Base-by-base conservation (phyloP, 441 rosid genomes). In the Breynia disticha region DNA sequence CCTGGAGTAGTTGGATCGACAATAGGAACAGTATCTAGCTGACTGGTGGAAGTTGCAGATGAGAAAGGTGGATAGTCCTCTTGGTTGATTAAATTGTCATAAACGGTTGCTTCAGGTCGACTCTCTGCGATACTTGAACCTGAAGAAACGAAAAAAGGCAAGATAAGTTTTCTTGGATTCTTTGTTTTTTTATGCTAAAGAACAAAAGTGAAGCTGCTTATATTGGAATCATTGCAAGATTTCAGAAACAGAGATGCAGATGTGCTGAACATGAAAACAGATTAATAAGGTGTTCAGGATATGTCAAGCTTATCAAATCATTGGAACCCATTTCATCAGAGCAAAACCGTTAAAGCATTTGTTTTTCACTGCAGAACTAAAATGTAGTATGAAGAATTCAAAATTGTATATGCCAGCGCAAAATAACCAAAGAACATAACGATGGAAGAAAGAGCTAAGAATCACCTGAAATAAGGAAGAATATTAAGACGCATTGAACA, bases 1-100 rank as follows among this genome's bases (percentile, higher is more conserved):
- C 83, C 78, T 0, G 90, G 94, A 62, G 72, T 54, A 54, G 95
- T 72, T 14, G 97, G 96, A 64, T 84, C 84, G 53, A 89, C 79
- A 37, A 79, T 65, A 18, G 96, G 99, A 71, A 85, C 62, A 50
- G 66, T 16, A 52, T 82, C 90, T 56, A 63, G 65, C 41, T 64
- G 76, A 52, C 67, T 48, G 28, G 67, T 48, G 48, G 61, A 67
- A n/a, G 17, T 19, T 20, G 71, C 48, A 50, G 74, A 57, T 17
- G 77, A 60, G 19, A 50, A 24, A 10, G 67, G 68, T 19, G 65
- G 69, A 55, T 28, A 54, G 48, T 56, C 65, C 55, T 72, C 79
- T 35, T 61, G 77, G 50, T 32, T 7, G 19, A 57, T 67, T 18
- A 50, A 24, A 56, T 61, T 63, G 51, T 18, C 37, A 17, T 66